Conservation (phyloP, 495 filamentous ascomycete genomes). For the Trichoderma orchidacearum region DNA sequence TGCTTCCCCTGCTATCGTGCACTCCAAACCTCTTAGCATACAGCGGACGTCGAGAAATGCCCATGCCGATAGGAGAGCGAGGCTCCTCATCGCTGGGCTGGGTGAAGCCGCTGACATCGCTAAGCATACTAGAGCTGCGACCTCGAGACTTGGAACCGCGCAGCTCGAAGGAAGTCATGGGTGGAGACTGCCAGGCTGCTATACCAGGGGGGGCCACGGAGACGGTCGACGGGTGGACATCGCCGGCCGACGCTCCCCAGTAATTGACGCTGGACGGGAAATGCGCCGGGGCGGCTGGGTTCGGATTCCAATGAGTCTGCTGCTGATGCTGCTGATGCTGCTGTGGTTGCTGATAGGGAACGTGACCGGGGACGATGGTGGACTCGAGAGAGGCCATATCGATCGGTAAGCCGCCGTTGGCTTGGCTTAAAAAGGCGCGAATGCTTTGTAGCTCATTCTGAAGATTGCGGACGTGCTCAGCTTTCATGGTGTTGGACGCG, state of each 20-base stretch:
- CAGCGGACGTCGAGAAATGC: neutral
- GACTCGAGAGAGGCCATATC: constrained; percentile 12
- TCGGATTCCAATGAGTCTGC: neutral
- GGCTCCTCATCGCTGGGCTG: constrained; percentile 35
- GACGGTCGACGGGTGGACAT: neutral
- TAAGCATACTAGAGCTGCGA: constrained; percentile 54
- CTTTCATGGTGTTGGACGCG: constrained; percentile 22
- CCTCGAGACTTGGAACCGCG: constrained; percentile 26
- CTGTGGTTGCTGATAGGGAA: constrained; percentile 1
- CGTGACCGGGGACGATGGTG: constrained; percentile 9
- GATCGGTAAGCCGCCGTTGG: constrained; percentile 22
- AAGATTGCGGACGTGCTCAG: constrained; percentile 24
- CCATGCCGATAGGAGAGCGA: constrained; percentile 6
- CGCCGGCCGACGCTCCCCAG: neutral
- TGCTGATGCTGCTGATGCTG: neutral
- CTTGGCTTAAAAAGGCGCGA: constrained; percentile 10
- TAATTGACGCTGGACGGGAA: neutral
- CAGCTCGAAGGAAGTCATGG: neutral
- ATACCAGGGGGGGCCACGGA: neutral
- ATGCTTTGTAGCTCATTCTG: constrained; percentile 15
- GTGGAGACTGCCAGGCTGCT: neutral
- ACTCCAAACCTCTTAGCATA: neutral
- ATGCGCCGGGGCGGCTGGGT: neutral
- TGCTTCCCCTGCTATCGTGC: constrained; percentile 13
- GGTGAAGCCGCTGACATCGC: constrained; percentile 51